Evolutionary conservation across 2,329 filamentous ascomycete genomes (phyloP), one percentile per base, ranked within the genome.

Genomic region (Aureobasidium sp.): DNA sequence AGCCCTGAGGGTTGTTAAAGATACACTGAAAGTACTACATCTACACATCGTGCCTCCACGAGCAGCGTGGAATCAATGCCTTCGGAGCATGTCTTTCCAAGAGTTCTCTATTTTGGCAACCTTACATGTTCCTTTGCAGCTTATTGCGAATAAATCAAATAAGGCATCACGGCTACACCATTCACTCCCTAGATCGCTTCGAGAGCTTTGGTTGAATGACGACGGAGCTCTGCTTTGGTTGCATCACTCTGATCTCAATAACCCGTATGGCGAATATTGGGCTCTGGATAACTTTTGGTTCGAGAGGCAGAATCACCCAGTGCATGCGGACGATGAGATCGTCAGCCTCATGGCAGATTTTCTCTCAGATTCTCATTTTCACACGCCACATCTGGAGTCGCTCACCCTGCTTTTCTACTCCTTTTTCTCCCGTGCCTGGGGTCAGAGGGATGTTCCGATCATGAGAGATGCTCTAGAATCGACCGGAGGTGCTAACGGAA

Each of bases 151-250:
- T 4, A 20, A 6, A 6, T 18, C 13, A 31, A 7, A 56, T 4
- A 20, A 6, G 11, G 20, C 13, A 43, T 20, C 33, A n/a, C 20
- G 38, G 27, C 36, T 56, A 2, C 38, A 56, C 15, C 15, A 56
- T 6, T 56, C 36, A n/a, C 36, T 56, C 8, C 36, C 53, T 31
- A 7, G 23, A 29, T 42, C 53, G 11, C 38, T 56, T 9, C 36
- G 15, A 25, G 53, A 56, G 18, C 38, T 42, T 23, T 56, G 36
- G 36, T n/a, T n/a, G n/a, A 55, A 55, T 10, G 53, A 40, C 25
- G 53, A 55, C 42, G 53, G 53, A 29, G 53, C 53, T n/a, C 29
- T 55, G 36, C 33, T 55, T 15, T 55, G 53, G 53, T 23, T 55
- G 13, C 27, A 55, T n/a, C 33, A 55, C 11, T 16, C 2, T 10